Evolutionary conservation across 2,329 filamentous ascomycete genomes (phyloP), one percentile per base, ranked within the genome.

Genomic region (Verticillium dahliae): DNA sequence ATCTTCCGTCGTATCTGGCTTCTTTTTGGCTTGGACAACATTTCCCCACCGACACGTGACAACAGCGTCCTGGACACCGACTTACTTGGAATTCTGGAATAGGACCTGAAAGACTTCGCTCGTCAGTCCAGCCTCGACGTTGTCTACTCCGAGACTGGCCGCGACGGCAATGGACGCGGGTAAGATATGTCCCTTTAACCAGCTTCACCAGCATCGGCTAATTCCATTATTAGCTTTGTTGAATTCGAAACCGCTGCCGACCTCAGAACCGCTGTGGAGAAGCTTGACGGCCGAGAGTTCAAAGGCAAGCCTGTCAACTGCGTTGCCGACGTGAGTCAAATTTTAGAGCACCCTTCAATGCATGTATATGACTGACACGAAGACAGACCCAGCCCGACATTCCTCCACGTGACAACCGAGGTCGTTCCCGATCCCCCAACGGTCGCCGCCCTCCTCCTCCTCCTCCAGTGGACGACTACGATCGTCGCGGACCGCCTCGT

Each of bases 91-190:
- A 78, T 84, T 83, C 87, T 84, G 84, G 81, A 88, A 80, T 92
- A 99, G 95, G 95, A 99, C 79, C 88, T 99, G 60, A 99, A 99
- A 90, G 95, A 99, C 77, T 99, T 99, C 79, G 95, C 95, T 65
- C 92, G 95, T 74, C 91, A 96, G 77, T 96, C 94, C 76, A 92
- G 92, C 77, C 86, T 97, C 77, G 95, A 98, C 76, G 95, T 99
- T 67, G 95, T 99, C 72, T 99, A 97, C 76, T 97, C 93, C 67
- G 95, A 99, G 80, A 96, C 96, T 64, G 90, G 89, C 70, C 92
- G 94, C 71, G 93, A 96, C 74, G 90, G 90, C 68, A 92, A 96
- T 75, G 92, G 92, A 67, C 91, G 90, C 85, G 94, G 94, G 92
- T 97, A 78, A 78, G 90, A 27, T 27, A 4, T 27, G 27, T 27